Evolutionary conservation across 768 basidiomycete genomes (phyloP), one percentile per base, ranked within the genome.

Genomic region (Pleurotus citrinopileatus): DNA sequence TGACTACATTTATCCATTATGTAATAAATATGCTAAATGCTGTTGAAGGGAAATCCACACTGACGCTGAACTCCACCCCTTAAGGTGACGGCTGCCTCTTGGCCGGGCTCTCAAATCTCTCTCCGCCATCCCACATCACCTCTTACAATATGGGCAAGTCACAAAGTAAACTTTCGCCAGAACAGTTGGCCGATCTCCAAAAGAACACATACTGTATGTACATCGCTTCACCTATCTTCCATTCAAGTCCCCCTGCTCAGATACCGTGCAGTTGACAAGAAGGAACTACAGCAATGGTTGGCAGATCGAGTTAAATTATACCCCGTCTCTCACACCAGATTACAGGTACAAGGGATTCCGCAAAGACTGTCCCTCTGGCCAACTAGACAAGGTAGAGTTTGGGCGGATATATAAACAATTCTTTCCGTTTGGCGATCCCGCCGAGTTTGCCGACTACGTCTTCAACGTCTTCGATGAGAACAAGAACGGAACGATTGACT

Each of bases 91-190:
- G n/a, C n/a, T n/a, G n/a, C n/a, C n/a, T n/a, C n/a, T n/a, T n/a
- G n/a, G n/a, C n/a, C n/a, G n/a, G n/a, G n/a, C 38, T 48, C 28
- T 34, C 42, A 32, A 32, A 40, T 29, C 36, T 44, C 28, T 44
- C 57, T 34, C 27, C 53, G 53, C 51, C 53, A 42, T 47, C 54
- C 50, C 63, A 45, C 25, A 17, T 48, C 27, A 29, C 46, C 22
- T n/a, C n/a, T n/a, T n/a, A n/a, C n/a, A n/a, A n/a, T n/a, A 98
- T 98, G 97, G 97, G 97, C 71, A 98, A 98, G 77, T 89, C 92
- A 28, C 94, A 98, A 72, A 91, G 88, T 62, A 99, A 98, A 72
- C 83, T 99, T 42, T 88, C 92, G 12, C 85, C 89, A 38, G 96
- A 98, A 57, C 93, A 98, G 72, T 86, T 99, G 57, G 78, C 87